Evolutionary conservation across 768 basidiomycete genomes (phyloP).

Genomic region (Neoboletus magnificus): DNA sequence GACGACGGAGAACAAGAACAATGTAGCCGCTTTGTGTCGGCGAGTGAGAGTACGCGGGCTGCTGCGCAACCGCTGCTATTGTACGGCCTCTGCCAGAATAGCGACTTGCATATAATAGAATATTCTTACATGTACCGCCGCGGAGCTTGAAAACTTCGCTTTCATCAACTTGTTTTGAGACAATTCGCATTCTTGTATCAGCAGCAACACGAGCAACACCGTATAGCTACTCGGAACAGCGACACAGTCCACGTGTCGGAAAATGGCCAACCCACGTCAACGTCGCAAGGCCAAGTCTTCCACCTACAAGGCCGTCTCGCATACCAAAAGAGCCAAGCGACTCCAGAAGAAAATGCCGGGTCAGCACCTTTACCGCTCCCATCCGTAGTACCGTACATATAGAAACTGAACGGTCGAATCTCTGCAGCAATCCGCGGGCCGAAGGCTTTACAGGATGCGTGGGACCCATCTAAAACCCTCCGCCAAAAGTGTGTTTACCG

Average conservation of each 20-base stretch:
- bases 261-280: slow-evolving; percentile 94
- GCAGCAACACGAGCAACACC: background rate
- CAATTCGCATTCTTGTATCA: background rate
- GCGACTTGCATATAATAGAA: background rate
- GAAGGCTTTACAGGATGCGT: slow-evolving; percentile 74
- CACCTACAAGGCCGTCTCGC: slow-evolving; percentile 67
- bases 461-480: slow-evolving; percentile 86
- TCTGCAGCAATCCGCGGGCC: slow-evolving; percentile 74
- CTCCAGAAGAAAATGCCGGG: slow-evolving; percentile 77
- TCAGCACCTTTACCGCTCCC: slow-evolving; percentile 32
- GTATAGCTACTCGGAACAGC: background rate
- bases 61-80: background rate
- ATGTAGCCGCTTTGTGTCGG: background rate
- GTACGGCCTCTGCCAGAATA: background rate
- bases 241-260: background rate
- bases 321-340: slow-evolving; percentile 70
- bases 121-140: background rate
- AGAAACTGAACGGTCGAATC: slow-evolving; percentile 4
- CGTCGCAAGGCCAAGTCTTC: slow-evolving; percentile 81
- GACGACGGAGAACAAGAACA: too few relatives aligned
- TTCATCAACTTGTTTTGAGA: background rate
- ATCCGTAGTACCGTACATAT: background rate
- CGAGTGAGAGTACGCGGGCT: background rate
- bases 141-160: slow-evolving; percentile 12
- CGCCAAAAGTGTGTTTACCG: slow-evolving; percentile 77